phyloP scores from a whole-genome alignment of 2,329 filamentous ascomycete species.

The Ceratocystis alfenasii region DNA sequence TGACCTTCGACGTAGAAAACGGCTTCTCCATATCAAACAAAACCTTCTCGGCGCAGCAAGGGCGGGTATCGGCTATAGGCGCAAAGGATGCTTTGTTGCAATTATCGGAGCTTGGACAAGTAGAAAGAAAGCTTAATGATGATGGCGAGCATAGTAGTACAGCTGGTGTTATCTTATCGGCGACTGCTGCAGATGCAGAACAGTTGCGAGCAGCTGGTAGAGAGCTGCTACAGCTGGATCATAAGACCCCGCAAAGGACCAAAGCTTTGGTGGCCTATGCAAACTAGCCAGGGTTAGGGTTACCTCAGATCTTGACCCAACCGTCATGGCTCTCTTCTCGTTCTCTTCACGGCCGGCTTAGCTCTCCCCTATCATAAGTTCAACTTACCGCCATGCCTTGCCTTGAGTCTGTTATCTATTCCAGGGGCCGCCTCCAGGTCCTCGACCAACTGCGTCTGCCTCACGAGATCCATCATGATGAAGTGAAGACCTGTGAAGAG shows the following conservation, averaged over 20 bases:
- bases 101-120: background rate
- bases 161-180: constrained; percentile 5
- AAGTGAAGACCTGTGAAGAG: constrained; percentile 56
- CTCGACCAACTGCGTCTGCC: constrained; percentile 75
- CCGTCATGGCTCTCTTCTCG: no score
- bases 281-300: background rate
- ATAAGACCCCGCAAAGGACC: background rate
- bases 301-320: no score
- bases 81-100: background rate
- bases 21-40: constrained; percentile 47
- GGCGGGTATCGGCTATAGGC: background rate
- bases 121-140: background rate
- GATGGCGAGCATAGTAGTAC: background rate
- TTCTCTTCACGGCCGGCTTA: background rate
- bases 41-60: background rate
- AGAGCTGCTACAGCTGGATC: background rate
- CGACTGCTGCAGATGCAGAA: no score
- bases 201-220: background rate
- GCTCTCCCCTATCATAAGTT: background rate
- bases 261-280: background rate
- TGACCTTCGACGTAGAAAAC: constrained; percentile 64
- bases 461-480: constrained; percentile 67
- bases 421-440: constrained; percentile 58
- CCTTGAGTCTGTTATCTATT: constrained; percentile 68
- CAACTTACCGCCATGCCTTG: constrained; percentile 35